Evolutionary conservation across 108 stramenopile genomes (phyloP), one percentile per base, ranked within the genome.

Genomic region (Pelagomonas calceolata): DNA sequence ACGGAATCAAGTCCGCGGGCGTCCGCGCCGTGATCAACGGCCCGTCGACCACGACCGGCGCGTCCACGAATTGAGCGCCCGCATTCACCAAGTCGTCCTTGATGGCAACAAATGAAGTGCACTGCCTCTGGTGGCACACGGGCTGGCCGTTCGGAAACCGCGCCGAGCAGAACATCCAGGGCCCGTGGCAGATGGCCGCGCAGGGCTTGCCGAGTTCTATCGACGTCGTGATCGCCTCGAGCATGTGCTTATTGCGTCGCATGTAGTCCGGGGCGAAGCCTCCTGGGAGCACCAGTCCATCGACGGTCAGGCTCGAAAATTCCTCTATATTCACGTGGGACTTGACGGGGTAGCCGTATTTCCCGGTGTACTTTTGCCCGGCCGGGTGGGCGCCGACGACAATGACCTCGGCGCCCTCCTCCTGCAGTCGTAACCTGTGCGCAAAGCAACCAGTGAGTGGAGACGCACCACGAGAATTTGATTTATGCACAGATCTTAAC

Each of bases 261-360:
- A 60, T 60, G 51, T 60, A 60, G 51, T 60, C 51, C 26, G 51
- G 51, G 21, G 51, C 51, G 51, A 60, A 60, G 51, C 51, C 51
- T 1, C 51, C 51, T 1, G 51, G 51, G 21, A 60, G 51, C 21
- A 60, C 26, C 21, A 60, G 14, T 17, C 51, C 51, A 26, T 60
- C 51, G 21, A 60, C 21, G 21, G 51, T 26, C 21, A 26, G 21
- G 51, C 18, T 1, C 21, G 18, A 17, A 26, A 60, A 3, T 17
- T 60, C 51, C 21, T 60, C 51, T 1, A 60, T 60, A 1, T 4
- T 3, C 7, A 60, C 21, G 51, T 60, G 21, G 21, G 51, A 60
- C 51, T 60, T 60, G 51, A 60, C 51, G 21, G 51, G 51, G 51
- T 60, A 60, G 51, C 51, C 51, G 51, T 60, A 26, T 12, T 60